Conservation (phyloP, 2,329 filamentous ascomycete species). For the Aspergillus pseudoterreus region DNA sequence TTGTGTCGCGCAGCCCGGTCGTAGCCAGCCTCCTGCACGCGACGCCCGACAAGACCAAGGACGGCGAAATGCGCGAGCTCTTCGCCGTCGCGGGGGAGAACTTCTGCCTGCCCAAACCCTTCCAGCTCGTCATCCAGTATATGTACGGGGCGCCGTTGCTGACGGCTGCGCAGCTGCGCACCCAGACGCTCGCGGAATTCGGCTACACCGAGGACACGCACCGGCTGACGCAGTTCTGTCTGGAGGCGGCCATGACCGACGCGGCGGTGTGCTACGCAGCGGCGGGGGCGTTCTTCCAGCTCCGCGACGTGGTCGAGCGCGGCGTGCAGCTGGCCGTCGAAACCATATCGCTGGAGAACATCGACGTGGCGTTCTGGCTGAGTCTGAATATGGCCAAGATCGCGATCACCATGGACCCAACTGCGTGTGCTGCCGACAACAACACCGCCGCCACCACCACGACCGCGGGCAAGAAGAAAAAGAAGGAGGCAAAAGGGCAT, state of each 20-base stretch:
- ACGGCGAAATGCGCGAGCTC: constrained; percentile 7
- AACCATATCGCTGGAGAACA: constrained; percentile 25
- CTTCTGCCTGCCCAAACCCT: constrained; percentile 21
- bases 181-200: constrained; percentile 10
- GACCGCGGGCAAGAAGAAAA: neutral
- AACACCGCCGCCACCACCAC: neutral
- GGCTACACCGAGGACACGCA: constrained; percentile 10
- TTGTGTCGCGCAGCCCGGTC: constrained; percentile 23
- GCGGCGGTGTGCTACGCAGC: constrained; percentile 30
- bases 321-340: constrained; percentile 23
- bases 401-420: constrained; percentile 12
- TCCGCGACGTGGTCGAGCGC: constrained; percentile 18
- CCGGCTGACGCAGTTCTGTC: constrained; percentile 5
- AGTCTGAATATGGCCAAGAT: constrained; percentile 20
- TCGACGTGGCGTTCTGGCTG: constrained; percentile 28
- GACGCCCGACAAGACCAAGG: neutral
- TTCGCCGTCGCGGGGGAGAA: constrained; percentile 15
- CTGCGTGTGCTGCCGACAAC: neutral
- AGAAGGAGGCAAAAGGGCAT: neutral
- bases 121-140: constrained; percentile 23
- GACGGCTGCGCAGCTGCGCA: constrained; percentile 10
- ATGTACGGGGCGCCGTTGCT: constrained; percentile 26
- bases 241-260: constrained; percentile 21
- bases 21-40: constrained; percentile 16
- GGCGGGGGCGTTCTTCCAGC: constrained; percentile 27